A percentile compares a stretch with the other conserved stretches of the same genome.
phyloP scores from a whole-genome alignment of 495 filamentous ascomycete species.

The Achaetomiella virescens region DNA sequence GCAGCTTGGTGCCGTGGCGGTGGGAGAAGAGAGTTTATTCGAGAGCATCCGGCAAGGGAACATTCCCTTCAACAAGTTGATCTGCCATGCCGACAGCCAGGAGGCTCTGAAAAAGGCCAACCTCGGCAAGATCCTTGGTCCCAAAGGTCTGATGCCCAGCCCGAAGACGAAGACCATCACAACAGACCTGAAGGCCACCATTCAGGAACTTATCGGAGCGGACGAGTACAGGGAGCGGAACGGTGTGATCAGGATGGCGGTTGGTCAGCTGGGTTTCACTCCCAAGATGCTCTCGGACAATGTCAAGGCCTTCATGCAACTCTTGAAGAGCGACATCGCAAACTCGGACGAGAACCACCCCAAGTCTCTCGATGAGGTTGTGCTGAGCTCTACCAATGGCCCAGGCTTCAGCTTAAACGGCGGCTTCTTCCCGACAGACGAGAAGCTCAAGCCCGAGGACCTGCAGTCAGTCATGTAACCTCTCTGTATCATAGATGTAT shows the following conservation, averaged over 20 bases:
- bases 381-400: constrained; percentile 80
- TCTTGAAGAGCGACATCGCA: constrained; percentile 71
- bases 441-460: constrained; percentile 46
- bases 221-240: constrained; percentile 79
- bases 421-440: constrained; percentile 56
- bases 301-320: constrained; percentile 67
- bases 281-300: constrained; percentile 82
- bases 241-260: constrained; percentile 78
- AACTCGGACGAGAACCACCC: constrained; percentile 60
- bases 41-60: constrained; percentile 64
- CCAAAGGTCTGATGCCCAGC: constrained; percentile 86
- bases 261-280: constrained; percentile 86
- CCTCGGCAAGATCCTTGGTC: constrained; percentile 77
- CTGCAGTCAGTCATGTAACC: constrained; percentile 46
- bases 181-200: constrained; percentile 60
- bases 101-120: constrained; percentile 65
- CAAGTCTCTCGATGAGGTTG: constrained; percentile 88
- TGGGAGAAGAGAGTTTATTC: constrained; percentile 81
- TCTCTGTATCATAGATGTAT: constrained; percentile 32
- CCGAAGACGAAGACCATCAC: constrained; percentile 82
- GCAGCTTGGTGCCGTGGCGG: constrained; percentile 68
- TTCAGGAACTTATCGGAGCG: constrained; percentile 74
- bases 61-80: constrained; percentile 82
- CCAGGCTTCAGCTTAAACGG: constrained; percentile 85
- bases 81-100: constrained; percentile 76